A percentile compares a stretch with the other conserved stretches of the same genome.
Conservation (phyloP, 2,329 filamentous ascomycete species). For the Phoma herbarum region DNA sequence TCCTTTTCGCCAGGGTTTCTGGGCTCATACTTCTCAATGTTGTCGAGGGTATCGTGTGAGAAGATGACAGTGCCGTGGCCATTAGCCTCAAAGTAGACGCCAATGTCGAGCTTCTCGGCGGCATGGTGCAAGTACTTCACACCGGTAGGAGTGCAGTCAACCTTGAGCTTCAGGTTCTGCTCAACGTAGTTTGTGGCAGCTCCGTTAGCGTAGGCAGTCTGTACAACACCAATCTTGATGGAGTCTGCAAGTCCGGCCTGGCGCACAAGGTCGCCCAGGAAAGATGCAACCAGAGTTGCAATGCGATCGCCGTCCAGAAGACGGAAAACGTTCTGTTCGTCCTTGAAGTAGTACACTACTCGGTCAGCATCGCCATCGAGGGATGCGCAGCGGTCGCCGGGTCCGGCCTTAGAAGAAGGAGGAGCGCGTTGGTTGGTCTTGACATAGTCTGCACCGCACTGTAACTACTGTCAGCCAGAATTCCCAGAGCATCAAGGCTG, state of each 20-base stretch:
- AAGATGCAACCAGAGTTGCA: slow-evolving; percentile 90
- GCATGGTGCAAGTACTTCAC: slow-evolving; percentile 98
- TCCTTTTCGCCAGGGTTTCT: slow-evolving; percentile 92
- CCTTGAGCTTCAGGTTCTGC: slow-evolving; percentile 85
- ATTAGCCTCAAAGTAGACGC: slow-evolving; percentile 98
- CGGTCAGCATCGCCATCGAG: slow-evolving; percentile 96
- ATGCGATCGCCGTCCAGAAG: slow-evolving; percentile 97
- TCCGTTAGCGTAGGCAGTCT: slow-evolving; percentile 98
- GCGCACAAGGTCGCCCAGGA: slow-evolving; percentile 87
- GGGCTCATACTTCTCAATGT: slow-evolving; percentile 80
- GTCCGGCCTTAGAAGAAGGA: slow-evolving; percentile 77
- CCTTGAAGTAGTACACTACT: slow-evolving; percentile 92
- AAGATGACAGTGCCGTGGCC: slow-evolving; percentile 97
- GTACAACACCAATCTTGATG: slow-evolving; percentile 90
- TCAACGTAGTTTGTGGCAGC: slow-evolving; percentile 92
- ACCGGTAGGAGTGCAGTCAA: slow-evolving; percentile 92
- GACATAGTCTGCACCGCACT: slow-evolving; percentile 96
- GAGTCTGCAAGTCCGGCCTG: slow-evolving; percentile 80
- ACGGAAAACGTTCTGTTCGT: slow-evolving; percentile 82
- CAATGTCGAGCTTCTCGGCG: slow-evolving; percentile 92
- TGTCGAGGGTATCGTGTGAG: slow-evolving; percentile 80
- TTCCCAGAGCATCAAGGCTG: neutral
- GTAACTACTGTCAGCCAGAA: slow-evolving; percentile 25
- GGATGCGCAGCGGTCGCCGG: slow-evolving; percentile 83
- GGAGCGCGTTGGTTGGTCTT: slow-evolving; percentile 96